A percentile compares a stretch with the other conserved stretches of the same genome.
Conservation (phyloP, 257 asterid species). For the Leptodermis oblonga region DNA sequence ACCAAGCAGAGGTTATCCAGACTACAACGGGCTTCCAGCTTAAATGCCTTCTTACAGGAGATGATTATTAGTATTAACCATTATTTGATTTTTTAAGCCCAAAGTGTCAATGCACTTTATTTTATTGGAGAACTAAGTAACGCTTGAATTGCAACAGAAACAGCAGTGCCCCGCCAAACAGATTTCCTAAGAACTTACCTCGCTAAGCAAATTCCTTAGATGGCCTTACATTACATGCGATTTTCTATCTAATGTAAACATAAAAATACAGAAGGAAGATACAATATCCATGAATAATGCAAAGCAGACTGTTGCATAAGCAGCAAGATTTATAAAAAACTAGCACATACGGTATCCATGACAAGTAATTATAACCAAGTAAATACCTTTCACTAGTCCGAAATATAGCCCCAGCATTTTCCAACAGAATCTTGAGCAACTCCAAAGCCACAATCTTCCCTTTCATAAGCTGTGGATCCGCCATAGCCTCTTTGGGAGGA, state of each 20-base stretch:
- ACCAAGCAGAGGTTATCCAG: not conserved
- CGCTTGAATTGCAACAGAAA: not conserved
- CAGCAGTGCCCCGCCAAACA: not conserved
- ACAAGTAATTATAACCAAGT: not conserved
- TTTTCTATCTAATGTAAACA: not conserved
- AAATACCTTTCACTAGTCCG: constrained; percentile 96
- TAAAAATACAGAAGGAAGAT: not conserved
- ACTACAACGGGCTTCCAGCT: not conserved
- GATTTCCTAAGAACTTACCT: not conserved
- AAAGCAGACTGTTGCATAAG: not conserved
- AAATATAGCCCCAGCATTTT: constrained; percentile 95
- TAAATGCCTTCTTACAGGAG: not conserved
- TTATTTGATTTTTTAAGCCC: not conserved
- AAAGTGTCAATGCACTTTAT: not conserved
- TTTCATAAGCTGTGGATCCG: constrained; percentile 89
- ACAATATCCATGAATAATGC: not conserved
- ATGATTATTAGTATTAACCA: not conserved
- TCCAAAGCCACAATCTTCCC: constrained; percentile 97
- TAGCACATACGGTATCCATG: not conserved
- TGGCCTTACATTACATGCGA: not conserved
- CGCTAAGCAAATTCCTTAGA: not conserved
- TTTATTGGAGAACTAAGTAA: not conserved
- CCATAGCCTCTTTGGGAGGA: constrained; percentile 86
- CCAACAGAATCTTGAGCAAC: constrained; percentile 92
- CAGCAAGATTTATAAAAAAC: not conserved